Percentiles rank a stretch among this genome's conserved stretches.
These are phyloP conservation scores for Camellia granthamiana DNA, from an alignment of 148 eudicot genomes.

Conservation along the genomic window DNA sequence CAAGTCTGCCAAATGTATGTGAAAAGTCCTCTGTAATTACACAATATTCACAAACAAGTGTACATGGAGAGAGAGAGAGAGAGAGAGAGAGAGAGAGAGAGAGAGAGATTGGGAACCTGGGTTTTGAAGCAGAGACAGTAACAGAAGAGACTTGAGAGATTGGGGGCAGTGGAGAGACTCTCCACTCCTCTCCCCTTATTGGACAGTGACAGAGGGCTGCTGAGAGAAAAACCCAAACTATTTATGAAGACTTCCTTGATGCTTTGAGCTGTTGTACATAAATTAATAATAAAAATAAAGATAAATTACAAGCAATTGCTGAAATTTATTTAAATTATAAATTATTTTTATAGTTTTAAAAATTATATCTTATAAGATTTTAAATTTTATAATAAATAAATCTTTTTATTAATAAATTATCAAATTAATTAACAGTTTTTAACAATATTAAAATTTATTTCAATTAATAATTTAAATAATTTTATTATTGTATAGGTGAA, in stretches of 20 bases:
- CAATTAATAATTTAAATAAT: too few species aligned
- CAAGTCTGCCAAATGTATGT: background rate
- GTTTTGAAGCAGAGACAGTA: background rate
- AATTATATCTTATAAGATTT: too few species aligned
- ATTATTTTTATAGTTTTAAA: too few species aligned
- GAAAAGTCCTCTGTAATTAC: background rate
- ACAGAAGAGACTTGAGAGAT: background rate
- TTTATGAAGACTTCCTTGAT: slow-evolving; percentile 1
- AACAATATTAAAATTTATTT: too few species aligned
- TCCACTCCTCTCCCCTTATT: background rate
- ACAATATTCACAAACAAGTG: too few species aligned
- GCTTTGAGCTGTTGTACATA: slow-evolving; percentile 17
- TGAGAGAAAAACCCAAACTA: slow-evolving; percentile 8
- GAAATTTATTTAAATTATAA: too few species aligned
- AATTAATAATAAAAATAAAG: background rate
- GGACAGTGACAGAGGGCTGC: background rate
- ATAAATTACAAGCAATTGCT: too few species aligned
- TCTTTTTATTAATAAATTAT: too few species aligned
- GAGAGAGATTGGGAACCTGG: slow-evolving; percentile 5
- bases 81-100: background rate
- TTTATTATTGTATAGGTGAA: too few species aligned
- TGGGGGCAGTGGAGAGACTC: background rate
- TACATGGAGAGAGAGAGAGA: background rate
- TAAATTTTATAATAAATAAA: too few species aligned
- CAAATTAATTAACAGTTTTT: too few species aligned